Evolutionary conservation across 192 early-diverging fungal species (phyloP), one percentile per base, ranked within the genome.

Genomic region (Backusella psychrophila): DNA sequence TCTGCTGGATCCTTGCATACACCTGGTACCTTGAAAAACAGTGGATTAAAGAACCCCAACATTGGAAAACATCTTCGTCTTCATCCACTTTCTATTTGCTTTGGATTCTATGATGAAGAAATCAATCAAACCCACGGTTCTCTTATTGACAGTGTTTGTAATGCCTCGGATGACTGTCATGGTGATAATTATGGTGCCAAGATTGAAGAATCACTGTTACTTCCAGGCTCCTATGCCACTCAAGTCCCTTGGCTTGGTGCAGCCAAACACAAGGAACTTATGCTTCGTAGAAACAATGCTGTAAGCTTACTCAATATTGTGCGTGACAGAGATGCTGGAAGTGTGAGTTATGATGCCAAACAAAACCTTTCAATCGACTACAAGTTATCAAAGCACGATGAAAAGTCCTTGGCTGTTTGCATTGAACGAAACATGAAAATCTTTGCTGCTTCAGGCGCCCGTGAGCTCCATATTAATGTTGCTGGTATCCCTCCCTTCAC

Each of bases 51-150:
- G 66, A 94, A 93, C 78, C 81, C 83, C 29, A 76, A 93, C 81
- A 91, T 95, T 80, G 94, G 94, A 39, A 74, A 83, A 11, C 80
- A 93, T 76, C 81, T 95, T 46, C 74, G 78, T 36, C 78, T 93
- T 15, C 93, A 95, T 71, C 94, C 94, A n/a, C 85, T 81, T 34
- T 65, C 72, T 36, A 68, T 86, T 66, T 83, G 88, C 44, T 89
- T 90, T 83, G 94, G 92, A 21, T 79, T 89, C 52, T 95, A 93
- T 78, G 80, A 90, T 66, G 78, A 82, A 49, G 65, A 74, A 5
- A 71, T 91, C 15, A 74, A 91, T 21, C 73, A 75, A 12, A 86
- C 88, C 65, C 66, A 82, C 69, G 90, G 89, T 5, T 82, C 89
- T 9, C 91, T 93, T 44, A 91, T 93, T 89, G 92, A 90, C 1